A percentile compares a stretch with the other conserved stretches of the same genome.
Evolutionary conservation across 2,329 filamentous ascomycete species (phyloP).

Genomic region (Aureobasidium sp.): DNA sequence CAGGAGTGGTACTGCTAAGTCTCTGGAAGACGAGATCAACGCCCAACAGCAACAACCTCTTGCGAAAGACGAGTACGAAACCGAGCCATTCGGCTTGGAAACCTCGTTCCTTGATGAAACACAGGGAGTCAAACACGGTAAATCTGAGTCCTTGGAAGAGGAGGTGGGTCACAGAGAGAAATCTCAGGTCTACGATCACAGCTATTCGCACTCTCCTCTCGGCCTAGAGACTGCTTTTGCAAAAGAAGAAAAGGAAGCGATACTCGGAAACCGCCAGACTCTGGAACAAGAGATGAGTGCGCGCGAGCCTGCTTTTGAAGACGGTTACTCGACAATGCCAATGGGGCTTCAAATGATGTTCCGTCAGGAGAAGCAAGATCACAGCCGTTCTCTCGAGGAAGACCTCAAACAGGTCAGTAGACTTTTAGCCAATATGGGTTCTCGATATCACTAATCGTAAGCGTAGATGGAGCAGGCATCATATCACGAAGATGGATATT

Average conservation of each 20-base stretch:
- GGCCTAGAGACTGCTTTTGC: conserved; percentile 21
- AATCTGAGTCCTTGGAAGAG: conserved; percentile 1
- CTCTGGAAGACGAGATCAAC: conserved; percentile 14
- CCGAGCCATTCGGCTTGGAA: conserved; percentile 15
- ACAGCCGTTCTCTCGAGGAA: conserved; percentile 11
- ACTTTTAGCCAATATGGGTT: no score
- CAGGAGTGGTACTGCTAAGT: background rate
- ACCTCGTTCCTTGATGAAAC: conserved; percentile 15
- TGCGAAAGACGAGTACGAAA: background rate
- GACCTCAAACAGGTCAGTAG: conserved; percentile 4
- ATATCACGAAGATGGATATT: conserved; percentile 17
- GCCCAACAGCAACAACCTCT: background rate
- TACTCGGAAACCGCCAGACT: conserved; percentile 3
- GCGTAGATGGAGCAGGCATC: conserved; percentile 3
- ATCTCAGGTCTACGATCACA: conserved; percentile 12
- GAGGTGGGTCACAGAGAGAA: conserved; percentile 4
- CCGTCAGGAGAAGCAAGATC: conserved; percentile 16
- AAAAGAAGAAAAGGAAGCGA: conserved; percentile 16
- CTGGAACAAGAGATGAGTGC: conserved; percentile 16
- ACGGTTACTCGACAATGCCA: conserved; percentile 19
- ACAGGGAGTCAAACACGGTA: background rate
- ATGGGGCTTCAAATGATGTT: conserved; percentile 21
- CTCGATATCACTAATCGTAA: background rate
- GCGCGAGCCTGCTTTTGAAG: conserved; percentile 15
- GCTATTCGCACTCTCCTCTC: conserved; percentile 18